Conservation (phyloP, 148 eudicot genomes). For the Persicaria maculosa region DNA sequence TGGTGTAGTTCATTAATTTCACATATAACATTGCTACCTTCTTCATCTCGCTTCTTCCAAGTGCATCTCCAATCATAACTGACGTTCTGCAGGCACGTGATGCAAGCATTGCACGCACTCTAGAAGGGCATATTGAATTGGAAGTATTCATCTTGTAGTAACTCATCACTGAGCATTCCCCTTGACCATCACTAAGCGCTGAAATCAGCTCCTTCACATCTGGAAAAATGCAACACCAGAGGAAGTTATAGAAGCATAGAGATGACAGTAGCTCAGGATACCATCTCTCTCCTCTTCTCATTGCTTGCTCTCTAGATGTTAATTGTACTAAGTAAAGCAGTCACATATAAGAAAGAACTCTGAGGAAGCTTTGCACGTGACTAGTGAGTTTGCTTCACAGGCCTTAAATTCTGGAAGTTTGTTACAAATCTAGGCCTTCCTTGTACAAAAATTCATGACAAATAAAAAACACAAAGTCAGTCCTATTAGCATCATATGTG, state of each 20-base stretch:
- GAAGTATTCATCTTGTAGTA: slow-evolving; percentile 70
- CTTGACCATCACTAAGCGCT: slow-evolving; percentile 76
- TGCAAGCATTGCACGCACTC: slow-evolving; percentile 94
- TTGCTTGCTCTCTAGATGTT: background rate
- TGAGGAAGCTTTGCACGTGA: no score
- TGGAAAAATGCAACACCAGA: slow-evolving; percentile 19
- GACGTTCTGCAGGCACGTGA: slow-evolving; percentile 98
- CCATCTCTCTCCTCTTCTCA: background rate
- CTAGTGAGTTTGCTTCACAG: background rate
- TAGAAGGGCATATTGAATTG: slow-evolving; percentile 86
- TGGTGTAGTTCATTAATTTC: background rate
- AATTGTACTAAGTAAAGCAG: background rate
- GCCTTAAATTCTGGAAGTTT: background rate
- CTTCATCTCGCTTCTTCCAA: slow-evolving; percentile 88
- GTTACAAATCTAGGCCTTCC: background rate
- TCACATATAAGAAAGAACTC: background rate
- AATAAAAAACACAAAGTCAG: background rate
- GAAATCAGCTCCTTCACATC: slow-evolving; percentile 94
- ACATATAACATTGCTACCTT: slow-evolving; percentile 40
- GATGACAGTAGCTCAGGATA: background rate
- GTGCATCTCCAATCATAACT: slow-evolving; percentile 88
- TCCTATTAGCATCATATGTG: background rate
- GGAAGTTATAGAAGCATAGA: background rate
- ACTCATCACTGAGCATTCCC: slow-evolving; percentile 69
- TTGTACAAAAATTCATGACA: background rate